Conservation (phyloP, 163 green algal genomes). For the Chlorella variabilis region DNA sequence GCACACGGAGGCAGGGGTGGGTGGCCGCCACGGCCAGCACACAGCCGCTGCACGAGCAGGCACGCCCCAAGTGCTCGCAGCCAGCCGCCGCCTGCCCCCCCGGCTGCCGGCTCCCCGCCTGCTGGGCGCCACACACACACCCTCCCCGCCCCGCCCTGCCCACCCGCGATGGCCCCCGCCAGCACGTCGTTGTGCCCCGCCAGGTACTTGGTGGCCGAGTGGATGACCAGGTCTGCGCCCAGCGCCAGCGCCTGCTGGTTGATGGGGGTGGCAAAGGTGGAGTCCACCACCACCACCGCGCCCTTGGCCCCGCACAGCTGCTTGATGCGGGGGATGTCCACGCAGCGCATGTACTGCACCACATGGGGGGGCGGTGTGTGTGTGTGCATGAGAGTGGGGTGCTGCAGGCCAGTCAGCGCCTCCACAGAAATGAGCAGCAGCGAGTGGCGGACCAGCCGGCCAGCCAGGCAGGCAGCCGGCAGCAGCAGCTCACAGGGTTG, state of each 20-base stretch:
- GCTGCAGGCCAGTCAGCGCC: too few relatives aligned
- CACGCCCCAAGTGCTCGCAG: too few relatives aligned
- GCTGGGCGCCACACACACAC: background rate
- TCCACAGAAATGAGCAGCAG: too few relatives aligned
- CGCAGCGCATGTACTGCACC: conserved; percentile 83
- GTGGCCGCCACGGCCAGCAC: background rate
- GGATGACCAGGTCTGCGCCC: conserved; percentile 98
- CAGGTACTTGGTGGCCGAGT: conserved; percentile 99
- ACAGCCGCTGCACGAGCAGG: too few relatives aligned
- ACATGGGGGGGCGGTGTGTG: conserved; percentile 79
- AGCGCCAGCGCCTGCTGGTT: conserved; percentile 69
- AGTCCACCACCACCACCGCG: conserved; percentile 94
- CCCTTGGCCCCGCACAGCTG: conserved; percentile 84
- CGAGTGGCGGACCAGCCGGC: conserved; percentile 93
- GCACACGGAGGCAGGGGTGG: background rate
- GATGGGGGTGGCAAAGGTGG: conserved; percentile 86
- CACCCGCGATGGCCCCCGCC: conserved; percentile 75
- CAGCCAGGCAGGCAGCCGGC: conserved; percentile 83
- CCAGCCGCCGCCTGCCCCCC: background rate
- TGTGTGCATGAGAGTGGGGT: conserved; percentile 97
- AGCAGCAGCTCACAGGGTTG: conserved; percentile 77
- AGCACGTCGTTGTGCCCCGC: conserved; percentile 99
- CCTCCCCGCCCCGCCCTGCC: background rate
- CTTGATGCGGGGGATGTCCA: conserved; percentile 84
- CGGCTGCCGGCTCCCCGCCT: too few relatives aligned